Conservation (phyloP, 352 stramenopile genomes). For the Plasmopara muralis region DNA sequence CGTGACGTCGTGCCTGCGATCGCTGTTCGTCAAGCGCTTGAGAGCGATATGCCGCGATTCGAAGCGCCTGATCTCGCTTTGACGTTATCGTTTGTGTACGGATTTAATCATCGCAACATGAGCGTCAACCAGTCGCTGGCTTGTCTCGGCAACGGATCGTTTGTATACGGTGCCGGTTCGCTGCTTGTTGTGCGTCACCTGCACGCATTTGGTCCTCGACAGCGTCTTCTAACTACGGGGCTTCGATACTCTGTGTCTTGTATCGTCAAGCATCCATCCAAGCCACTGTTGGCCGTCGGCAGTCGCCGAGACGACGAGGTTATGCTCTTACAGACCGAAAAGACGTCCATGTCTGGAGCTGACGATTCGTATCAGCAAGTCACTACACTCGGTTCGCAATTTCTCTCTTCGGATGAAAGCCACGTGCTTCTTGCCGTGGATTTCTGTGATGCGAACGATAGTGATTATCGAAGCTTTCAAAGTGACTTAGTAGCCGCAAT, state of each 20-base stretch:
- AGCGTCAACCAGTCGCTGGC: slow-evolving; percentile 43
- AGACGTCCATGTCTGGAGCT: slow-evolving; percentile 4
- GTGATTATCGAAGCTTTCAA: slow-evolving; percentile 11
- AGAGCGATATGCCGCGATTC: slow-evolving; percentile 14
- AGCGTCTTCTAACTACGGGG: slow-evolving; percentile 34
- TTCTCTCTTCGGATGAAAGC: slow-evolving; percentile 2
- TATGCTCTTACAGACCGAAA: slow-evolving; percentile 28
- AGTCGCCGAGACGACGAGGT: slow-evolving; percentile 30
- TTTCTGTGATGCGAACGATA: slow-evolving; percentile 23
- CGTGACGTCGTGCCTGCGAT: slow-evolving; percentile 5
- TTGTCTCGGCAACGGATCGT: slow-evolving; percentile 18
- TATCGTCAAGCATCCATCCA: slow-evolving; percentile 42
- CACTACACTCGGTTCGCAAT: slow-evolving; percentile 17
- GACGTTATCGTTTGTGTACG: slow-evolving; percentile 35
- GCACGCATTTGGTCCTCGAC: slow-evolving; percentile 20
- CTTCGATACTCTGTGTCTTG: slow-evolving; percentile 40
- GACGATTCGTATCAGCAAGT: slow-evolving; percentile 27
- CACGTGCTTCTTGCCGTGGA: slow-evolving; percentile 20
- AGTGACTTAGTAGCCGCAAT: slow-evolving; percentile 44
- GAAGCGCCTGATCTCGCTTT: slow-evolving; percentile 61
- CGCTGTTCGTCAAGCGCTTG: slow-evolving; percentile 1
- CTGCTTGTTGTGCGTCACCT: slow-evolving; percentile 40
- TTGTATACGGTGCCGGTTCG: slow-evolving; percentile 42
- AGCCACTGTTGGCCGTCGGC: slow-evolving; percentile 34
- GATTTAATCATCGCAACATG: slow-evolving; percentile 38